A percentile compares a stretch with the other conserved stretches of the same genome.
phyloP scores from a whole-genome alignment of 257 asterid species.

The Voacanga thouarsii region DNA sequence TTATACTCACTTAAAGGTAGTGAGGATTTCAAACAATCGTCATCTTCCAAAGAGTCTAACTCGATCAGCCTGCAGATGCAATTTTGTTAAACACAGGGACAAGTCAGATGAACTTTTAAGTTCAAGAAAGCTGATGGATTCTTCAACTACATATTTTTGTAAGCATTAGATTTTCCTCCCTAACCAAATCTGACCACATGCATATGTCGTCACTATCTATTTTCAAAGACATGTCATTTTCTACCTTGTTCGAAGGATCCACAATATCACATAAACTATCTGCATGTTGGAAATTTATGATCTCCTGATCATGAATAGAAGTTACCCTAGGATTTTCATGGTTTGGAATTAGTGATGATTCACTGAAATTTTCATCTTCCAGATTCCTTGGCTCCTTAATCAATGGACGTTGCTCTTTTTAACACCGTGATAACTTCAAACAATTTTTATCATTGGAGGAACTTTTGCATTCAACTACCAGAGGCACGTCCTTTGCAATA shows the following conservation, averaged over 20 bases:
- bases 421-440: neutral
- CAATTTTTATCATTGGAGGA: neutral
- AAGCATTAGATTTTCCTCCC: constrained; percentile 14
- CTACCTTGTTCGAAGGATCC: neutral
- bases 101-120: constrained; percentile 10
- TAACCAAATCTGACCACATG: constrained; percentile 12
- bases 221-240: constrained; percentile 1
- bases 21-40: constrained; percentile 10
- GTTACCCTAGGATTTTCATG: neutral
- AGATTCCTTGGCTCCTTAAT: neutral
- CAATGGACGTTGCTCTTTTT: neutral
- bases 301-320: neutral
- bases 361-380: neutral
- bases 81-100: neutral
- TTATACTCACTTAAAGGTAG: neutral
- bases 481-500: neutral
- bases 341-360: neutral
- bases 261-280: neutral
- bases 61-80: constrained; percentile 4
- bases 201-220: constrained; percentile 13
- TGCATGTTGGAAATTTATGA: neutral
- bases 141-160: constrained; percentile 10
- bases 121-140: neutral
- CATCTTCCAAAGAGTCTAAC: neutral
- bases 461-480: constrained; percentile 2